Base-by-base conservation (phyloP, 2,329 filamentous ascomycete genomes). In the Phialemonium atrogriseum region DNA sequence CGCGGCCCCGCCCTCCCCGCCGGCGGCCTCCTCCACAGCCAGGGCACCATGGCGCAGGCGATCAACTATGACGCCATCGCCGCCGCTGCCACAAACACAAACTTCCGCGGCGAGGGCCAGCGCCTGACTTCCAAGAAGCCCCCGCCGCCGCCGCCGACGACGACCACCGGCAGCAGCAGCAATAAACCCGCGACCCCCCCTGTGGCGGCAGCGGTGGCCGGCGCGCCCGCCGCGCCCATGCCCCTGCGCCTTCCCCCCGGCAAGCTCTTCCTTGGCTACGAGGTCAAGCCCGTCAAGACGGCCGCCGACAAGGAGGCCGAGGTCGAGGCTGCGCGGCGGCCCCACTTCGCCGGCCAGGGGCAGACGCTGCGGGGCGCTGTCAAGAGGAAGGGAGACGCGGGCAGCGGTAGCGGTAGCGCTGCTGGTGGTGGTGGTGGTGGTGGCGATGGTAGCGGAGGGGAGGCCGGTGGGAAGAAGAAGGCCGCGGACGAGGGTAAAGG, bases 211-310 rank as follows among this genome's bases (percentile, higher is more conserved):
- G 53, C 56, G 12, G 38, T 48, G 12, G 44, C 48, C 20, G 21
- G 46, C 40, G 24, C 28, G 5, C 2, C 14, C 13, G 27, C 27
- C 8, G 26, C 44, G 10, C 87, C 89, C 0, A 84, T 91, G 51
- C 87, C 89, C 4, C 69, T 98, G 7, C 73, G 91, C 17, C 56
- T 98, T 31, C 74, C 85, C 0, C 81, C 84, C 0, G 91, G 91
- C 48, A 94, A 95, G 59, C 68, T 98, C 5, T 98, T 98, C 66
- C 94, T 98, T 42, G 91, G 91, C 4, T 98, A 96, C 50, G 82
- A 94, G 49, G 73, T 94, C 52, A 94, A 83, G 56, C 89, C 89
- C 0, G 68, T 93, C 24, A 88, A 86, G 64, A 84, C 84, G 7
- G 77, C 81, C 35, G 80, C 76, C 21, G 77, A 85, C 36, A 78